These are phyloP conservation scores for Phanerodontia chrysosporium DNA, from an alignment of 768 basidiomycete species.

Conservation along the genomic window DNA sequence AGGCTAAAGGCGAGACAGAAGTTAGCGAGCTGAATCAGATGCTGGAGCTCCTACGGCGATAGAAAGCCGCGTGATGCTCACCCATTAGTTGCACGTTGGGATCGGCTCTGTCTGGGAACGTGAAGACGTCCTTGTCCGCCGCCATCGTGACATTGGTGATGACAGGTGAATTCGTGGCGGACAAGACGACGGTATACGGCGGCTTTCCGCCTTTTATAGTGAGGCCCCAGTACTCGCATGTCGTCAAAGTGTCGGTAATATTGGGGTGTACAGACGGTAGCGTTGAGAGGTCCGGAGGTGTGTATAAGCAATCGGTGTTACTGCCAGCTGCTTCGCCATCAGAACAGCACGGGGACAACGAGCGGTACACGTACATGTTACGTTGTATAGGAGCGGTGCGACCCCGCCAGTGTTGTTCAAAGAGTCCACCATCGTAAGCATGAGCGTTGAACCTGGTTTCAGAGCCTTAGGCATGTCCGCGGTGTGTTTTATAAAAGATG, in stretches of 20 bases:
- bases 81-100: constrained; percentile 37
- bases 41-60: neutral
- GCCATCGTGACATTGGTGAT: constrained; percentile 40
- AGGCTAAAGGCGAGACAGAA: constrained; percentile 25
- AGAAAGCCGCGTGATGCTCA: constrained; percentile 19
- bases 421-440: constrained; percentile 43
- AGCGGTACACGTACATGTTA: neutral
- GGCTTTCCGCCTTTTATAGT: constrained; percentile 38
- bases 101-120: constrained; percentile 39
- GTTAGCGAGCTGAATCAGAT: constrained; percentile 1
- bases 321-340: constrained; percentile 25
- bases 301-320: constrained; percentile 23
- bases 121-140: constrained; percentile 33
- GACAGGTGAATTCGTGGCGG: constrained; percentile 32
- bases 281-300: constrained; percentile 13
- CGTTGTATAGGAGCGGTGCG: constrained; percentile 13
- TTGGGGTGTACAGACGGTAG: constrained; percentile 35
- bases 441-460: constrained; percentile 36
- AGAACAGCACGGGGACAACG: neutral
- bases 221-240: constrained; percentile 46
- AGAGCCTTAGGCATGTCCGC: neutral
- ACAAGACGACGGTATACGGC: constrained; percentile 42
- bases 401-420: constrained; percentile 40
- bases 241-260: constrained; percentile 32
- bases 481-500: no score